A percentile compares a stretch with the other conserved stretches of the same genome.
Evolutionary conservation across 1,139 yeast genomes (phyloP).

Genomic region (Candida anutae): DNA sequence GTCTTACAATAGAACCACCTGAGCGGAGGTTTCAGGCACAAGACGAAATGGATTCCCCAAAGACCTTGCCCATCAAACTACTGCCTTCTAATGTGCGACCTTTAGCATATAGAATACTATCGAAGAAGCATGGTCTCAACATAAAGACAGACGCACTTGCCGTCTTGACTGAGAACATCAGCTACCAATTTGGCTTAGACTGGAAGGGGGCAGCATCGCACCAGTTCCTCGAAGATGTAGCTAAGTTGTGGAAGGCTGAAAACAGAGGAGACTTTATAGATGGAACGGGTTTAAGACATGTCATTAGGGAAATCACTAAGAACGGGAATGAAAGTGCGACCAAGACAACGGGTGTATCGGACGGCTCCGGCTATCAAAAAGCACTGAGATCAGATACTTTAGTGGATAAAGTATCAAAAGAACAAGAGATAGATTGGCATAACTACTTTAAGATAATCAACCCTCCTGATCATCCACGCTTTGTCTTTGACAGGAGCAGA

Average conservation of each 20-base stretch:
- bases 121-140: slow-evolving; percentile 89
- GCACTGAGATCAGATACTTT: slow-evolving; percentile 27
- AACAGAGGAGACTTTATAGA: slow-evolving; percentile 83
- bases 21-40: too few species aligned
- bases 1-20: too few species aligned
- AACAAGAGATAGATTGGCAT: slow-evolving; percentile 48
- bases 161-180: slow-evolving; percentile 63
- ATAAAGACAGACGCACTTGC: slow-evolving; percentile 79
- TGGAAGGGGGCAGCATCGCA: slow-evolving; percentile 74
- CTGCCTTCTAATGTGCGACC: slow-evolving; percentile 84
- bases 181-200: slow-evolving; percentile 71
- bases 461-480: slow-evolving; percentile 60
- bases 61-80: slow-evolving; percentile 56
- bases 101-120: slow-evolving; percentile 77
- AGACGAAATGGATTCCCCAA: slow-evolving; percentile 5
- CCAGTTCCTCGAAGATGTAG: slow-evolving; percentile 69
- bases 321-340: slow-evolving; percentile 10
- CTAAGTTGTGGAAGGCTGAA: slow-evolving; percentile 78
- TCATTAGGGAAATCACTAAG: slow-evolving; percentile 47
- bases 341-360: slow-evolving; percentile 7
- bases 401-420: slow-evolving; percentile 16
- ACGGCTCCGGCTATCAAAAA: slow-evolving; percentile 5
- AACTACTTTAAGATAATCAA: slow-evolving; percentile 64
- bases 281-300: slow-evolving; percentile 57
- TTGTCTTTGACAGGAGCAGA: slow-evolving; percentile 54